Evolutionary conservation across 768 basidiomycete genomes (phyloP), one percentile per base, ranked within the genome.

Genomic region (Russula brevipes): DNA sequence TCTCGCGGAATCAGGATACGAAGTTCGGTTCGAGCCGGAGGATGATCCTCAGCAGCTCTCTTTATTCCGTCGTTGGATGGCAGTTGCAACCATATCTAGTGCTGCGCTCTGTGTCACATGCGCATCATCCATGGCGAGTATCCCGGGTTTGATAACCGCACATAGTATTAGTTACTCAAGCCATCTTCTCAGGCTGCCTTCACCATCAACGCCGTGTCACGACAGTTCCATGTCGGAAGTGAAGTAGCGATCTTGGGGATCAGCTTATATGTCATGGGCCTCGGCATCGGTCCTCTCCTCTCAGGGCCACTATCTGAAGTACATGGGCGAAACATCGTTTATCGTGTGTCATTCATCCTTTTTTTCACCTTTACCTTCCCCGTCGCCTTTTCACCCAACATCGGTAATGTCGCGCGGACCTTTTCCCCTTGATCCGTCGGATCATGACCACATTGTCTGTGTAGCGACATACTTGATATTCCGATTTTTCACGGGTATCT

Each of bases 311-410:
- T 74, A 17, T 83, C 75, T 54, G 79, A 80, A 67, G 67, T 88
- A 14, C 83, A 85, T 69, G 89, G 91, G 2, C 77, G 86, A 49
- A 85, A 82, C 59, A 72, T 79, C 51, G 80, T 91, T 11, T 90
- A 92, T 70, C 76, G 79, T 11, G 68, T 79, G 4, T 86, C 87
- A 0, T 91, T 87, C 65, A 67, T 75, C 0, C 66, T 83, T 3
- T 85, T 88, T 70, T 83, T 88, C 67, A 70, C 81, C 1, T 79
- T 87, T 55, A 82, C 84, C 14, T 86, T 86, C 69, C 86, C 88
- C 0, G 84, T 89, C 5, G 87, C 88, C 0, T 91, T 93, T 65
- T 81, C 88, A 0, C 84, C 83, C 4, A 78, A 89, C 67, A 79
- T 84, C 31, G 80, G 86, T 86, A 57, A 60, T 31, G 50, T 59